Base-by-base conservation (phyloP, 441 rosid genomes). In the Erodium chrysanthum region DNA sequence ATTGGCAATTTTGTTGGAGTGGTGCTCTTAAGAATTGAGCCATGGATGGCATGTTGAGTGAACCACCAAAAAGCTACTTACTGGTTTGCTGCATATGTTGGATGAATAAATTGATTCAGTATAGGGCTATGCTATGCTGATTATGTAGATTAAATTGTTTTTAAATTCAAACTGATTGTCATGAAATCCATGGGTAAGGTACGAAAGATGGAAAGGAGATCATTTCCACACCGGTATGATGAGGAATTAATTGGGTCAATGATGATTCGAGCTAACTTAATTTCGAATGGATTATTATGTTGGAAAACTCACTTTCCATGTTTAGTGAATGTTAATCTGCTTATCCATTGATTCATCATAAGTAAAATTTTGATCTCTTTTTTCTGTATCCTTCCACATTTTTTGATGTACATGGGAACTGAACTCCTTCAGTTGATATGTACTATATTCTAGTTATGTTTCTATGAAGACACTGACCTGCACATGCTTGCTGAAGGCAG, bases 341-440 rank as follows among this genome's bases (percentile, higher is more conserved):
- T 48, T 48, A 15, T 20, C 56, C 56, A 48, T 48, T n/a, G n/a
- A n/a, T 48, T 6, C 5, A 4, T n/a, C n/a, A 7, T 48, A 14
- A 14, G 56, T 48, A 48, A 48, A 48, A 48, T 48, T 48, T 3
- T 11, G 20, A n/a, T 48, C 20, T 48, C n/a, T 48, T 15, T 4
- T 48, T 2, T 48, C n/a, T 20, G 2, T n/a, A 14, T 0, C n/a
- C 1, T 48, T 48, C 56, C 56, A 48, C 20, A 48, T 48, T 48
- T 48, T 18, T 48, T 48, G 20, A n/a, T 0, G n/a, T 48, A 7
- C 50, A n/a, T 48, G 18, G 18, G n/a, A 48, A 15, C n/a, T 58
- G 69, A 64, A 31, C 20, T 71, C 56, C 40, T 17, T 71, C 3
- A 4, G 17, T 65, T 66, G 59, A 42, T 22, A 17, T 37, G 20